Base-by-base conservation (phyloP, 2,329 filamentous ascomycete species). In the Claviceps humidiphila region DNA sequence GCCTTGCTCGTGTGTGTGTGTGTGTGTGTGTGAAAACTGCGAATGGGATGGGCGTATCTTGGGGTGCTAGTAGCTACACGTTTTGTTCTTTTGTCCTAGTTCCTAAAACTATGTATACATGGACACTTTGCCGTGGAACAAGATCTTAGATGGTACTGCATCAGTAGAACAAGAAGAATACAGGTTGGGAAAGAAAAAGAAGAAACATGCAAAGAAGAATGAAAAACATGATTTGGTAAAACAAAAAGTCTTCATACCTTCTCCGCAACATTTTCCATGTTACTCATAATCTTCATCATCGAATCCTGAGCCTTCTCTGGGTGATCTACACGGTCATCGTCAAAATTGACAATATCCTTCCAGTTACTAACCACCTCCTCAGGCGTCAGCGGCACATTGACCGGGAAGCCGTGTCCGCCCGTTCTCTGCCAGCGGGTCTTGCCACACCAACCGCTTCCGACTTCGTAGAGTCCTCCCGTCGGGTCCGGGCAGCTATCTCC, bases 381-480 rank as follows among this genome's bases (percentile, higher is more conserved):
- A 17, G 91, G 90, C 2, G 86, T 90, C 56, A 95, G 74, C 56
- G 81, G 75, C 52, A 87, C 82, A 64, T 96, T 86, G 56, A 95
- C 74, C 26, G 91, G 89, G 84, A 98, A 98, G 59, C 85, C 87
- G 66, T 90, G 82, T 59, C 93, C 93, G 51, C 87, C 88, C 55
- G 82, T 82, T 61, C 93, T 84, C 76, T 98, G 90, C 91, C 91
- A 98, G 71, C 93, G 84, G 52, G 93, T 98, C 67, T 82, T 81
- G 57, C 85, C 89, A 63, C 84, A 81, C 93, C 93, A 98, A 58
- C 91, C 93, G 65, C 87, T 93, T 62, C 93, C 93, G 60, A 91
- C 88, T 74, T 98, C 93, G 72, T 89, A 98, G 47, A 98, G 78
- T 51, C 84, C 85, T 58, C 91, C 91, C 53, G 89, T 96, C 16